Percentiles rank a stretch among this genome's conserved stretches.
These are phyloP conservation scores for Penicillium alfredii DNA, from an alignment of 495 filamentous ascomycete species.

Conservation along the genomic window DNA sequence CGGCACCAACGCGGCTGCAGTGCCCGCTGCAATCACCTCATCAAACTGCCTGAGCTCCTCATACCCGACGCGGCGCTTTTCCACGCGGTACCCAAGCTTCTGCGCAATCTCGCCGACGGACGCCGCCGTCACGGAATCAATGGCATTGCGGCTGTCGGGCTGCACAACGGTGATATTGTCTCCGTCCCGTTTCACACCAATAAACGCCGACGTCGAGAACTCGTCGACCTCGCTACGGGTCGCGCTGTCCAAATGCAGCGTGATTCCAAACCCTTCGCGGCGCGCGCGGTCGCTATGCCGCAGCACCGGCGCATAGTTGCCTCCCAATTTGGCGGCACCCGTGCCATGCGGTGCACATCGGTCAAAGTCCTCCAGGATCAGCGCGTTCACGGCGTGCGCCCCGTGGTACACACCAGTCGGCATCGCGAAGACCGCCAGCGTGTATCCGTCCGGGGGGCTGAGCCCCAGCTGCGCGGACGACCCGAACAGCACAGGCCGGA, in stretches of 20 bases:
- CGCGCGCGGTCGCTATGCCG: constrained; percentile 71
- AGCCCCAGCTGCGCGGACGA: constrained; percentile 74
- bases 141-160: constrained; percentile 74
- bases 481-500: constrained; percentile 82
- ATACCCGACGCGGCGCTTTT: constrained; percentile 52
- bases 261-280: constrained; percentile 72
- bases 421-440: constrained; percentile 75
- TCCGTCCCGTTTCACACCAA: constrained; percentile 56
- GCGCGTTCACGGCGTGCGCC: constrained; percentile 67
- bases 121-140: constrained; percentile 73
- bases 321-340: constrained; percentile 50
- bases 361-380: constrained; percentile 66
- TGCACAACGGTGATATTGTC: constrained; percentile 65
- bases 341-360: constrained; percentile 50
- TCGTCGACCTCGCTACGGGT: constrained; percentile 77
- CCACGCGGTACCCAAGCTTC: constrained; percentile 61
- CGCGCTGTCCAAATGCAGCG: constrained; percentile 78
- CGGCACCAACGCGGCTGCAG: constrained; percentile 85
- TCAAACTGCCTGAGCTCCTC: constrained; percentile 69
- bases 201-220: constrained; percentile 83
- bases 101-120: constrained; percentile 62
- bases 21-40: constrained; percentile 89
- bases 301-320: constrained; percentile 66
- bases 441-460: constrained; percentile 81
- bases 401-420: constrained; percentile 90